Conservation (phyloP, 192 early-diverging fungal species). For the Umbelopsis isabellina region DNA sequence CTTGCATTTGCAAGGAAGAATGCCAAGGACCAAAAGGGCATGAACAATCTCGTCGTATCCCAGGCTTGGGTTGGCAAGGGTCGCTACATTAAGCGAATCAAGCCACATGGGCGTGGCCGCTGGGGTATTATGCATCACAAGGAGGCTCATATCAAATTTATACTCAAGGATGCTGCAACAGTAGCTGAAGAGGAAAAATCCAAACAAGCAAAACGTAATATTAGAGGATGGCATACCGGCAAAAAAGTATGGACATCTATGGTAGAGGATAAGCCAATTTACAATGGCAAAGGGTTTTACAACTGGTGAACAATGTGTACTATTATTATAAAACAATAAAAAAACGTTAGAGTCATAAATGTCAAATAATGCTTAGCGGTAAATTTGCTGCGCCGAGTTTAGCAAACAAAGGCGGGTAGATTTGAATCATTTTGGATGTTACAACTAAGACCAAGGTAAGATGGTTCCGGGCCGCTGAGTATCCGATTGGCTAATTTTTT, state of each 20-base stretch:
- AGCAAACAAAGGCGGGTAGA: not conserved
- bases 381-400: not conserved
- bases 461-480: not conserved
- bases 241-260: conserved; percentile 73
- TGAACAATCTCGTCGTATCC: conserved; percentile 68
- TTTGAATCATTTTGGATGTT: conserved; percentile 6
- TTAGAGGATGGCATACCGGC: conserved; percentile 66
- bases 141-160: conserved; percentile 78
- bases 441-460: too few species aligned
- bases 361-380: not conserved
- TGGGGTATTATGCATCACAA: conserved; percentile 78
- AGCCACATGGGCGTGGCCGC: conserved; percentile 78
- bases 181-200: conserved; percentile 30
- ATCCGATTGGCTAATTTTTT: conserved; percentile 12
- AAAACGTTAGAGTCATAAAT: not conserved
- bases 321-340: not conserved
- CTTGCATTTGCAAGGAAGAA: conserved; percentile 72
- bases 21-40: conserved; percentile 63
- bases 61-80: conserved; percentile 91
- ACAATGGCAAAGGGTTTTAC: conserved; percentile 69
- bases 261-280: conserved; percentile 73
- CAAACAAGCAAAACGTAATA: conserved; percentile 50
- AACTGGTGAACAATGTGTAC: conserved; percentile 67
- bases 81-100: conserved; percentile 69
- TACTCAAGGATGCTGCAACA: conserved; percentile 64